Evolutionary conservation across 1,139 yeast species (phyloP).

Genomic region (Geotrichum carabidarum): DNA sequence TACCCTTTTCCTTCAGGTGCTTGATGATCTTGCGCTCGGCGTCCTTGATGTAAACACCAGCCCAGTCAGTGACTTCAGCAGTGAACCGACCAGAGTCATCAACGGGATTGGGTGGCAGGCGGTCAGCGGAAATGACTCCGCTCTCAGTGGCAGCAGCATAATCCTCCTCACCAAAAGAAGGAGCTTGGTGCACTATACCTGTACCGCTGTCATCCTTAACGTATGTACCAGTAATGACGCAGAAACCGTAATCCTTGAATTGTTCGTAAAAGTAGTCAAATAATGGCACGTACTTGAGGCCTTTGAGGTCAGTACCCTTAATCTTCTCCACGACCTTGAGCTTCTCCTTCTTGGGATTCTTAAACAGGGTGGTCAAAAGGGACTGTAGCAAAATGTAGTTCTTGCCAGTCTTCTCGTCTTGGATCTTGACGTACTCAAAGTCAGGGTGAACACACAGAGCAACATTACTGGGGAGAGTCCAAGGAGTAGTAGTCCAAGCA

Average conservation of each 20-base stretch:
- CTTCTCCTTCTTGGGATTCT: constrained; percentile 89
- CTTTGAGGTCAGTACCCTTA: constrained; percentile 73
- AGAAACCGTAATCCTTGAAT: constrained; percentile 69
- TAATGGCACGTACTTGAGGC: constrained; percentile 73
- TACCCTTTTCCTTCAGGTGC: constrained; percentile 69
- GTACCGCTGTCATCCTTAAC: constrained; percentile 96
- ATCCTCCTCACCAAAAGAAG: constrained; percentile 99
- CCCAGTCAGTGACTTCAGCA: constrained; percentile 62
- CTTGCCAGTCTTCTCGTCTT: constrained; percentile 77
- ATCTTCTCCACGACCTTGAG: constrained; percentile 75
- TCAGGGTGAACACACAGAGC: constrained; percentile 89
- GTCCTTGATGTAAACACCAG: constrained; percentile 86
- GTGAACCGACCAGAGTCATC: constrained; percentile 89
- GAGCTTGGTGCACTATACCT: constrained; percentile 97
- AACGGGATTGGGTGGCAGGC: constrained; percentile 84
- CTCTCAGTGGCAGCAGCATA: constrained; percentile 69
- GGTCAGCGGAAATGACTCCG: constrained; percentile 66
- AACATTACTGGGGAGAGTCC: constrained; percentile 96
- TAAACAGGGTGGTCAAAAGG: constrained; percentile 75
- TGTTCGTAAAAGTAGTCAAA: constrained; percentile 74
- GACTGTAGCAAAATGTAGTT: constrained; percentile 79
- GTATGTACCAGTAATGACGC: constrained; percentile 73
- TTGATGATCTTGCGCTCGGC: constrained; percentile 91
- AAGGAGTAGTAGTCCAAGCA: constrained; percentile 99
- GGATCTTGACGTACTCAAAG: constrained; percentile 85